Percentiles rank a stretch among this genome's conserved stretches.
Conservation (phyloP, 169 alveolate genomes). For the Ichthyophthirius multifiliis region DNA sequence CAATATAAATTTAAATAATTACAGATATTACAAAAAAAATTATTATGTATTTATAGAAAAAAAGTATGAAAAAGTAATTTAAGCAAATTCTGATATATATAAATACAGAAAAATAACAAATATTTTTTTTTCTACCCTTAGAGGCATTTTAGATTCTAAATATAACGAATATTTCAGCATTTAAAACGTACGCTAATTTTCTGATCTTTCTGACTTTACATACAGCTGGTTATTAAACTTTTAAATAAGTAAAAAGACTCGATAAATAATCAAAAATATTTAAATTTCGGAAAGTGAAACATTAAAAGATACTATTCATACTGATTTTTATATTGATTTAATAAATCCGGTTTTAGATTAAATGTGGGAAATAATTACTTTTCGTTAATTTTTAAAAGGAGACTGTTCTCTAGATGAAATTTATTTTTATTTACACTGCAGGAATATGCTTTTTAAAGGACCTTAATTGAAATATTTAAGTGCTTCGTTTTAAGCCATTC, state of each 20-base stretch:
- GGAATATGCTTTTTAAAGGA: slow-evolving; percentile 1
- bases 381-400: slow-evolving; percentile 6
- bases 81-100: background rate
- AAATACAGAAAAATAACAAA: background rate
- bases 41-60: background rate
- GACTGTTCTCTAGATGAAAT: slow-evolving; percentile 9
- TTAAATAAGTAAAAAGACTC: background rate
- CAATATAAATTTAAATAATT: background rate
- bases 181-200: background rate
- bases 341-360: background rate
- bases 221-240: background rate
- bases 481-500: background rate
- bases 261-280: background rate
- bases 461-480: background rate
- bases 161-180: background rate
- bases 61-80: background rate
- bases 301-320: background rate
- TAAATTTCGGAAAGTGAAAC: background rate
- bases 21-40: background rate
- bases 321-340: slow-evolving; percentile 4
- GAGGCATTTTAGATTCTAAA: slow-evolving; percentile 11
- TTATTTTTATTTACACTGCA: background rate
- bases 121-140: background rate
- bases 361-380: slow-evolving; percentile 1
- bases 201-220: background rate